These are phyloP conservation scores for Syzygium aqueum DNA, from an alignment of 345 rosid genomes.

Conservation along the genomic window DNA sequence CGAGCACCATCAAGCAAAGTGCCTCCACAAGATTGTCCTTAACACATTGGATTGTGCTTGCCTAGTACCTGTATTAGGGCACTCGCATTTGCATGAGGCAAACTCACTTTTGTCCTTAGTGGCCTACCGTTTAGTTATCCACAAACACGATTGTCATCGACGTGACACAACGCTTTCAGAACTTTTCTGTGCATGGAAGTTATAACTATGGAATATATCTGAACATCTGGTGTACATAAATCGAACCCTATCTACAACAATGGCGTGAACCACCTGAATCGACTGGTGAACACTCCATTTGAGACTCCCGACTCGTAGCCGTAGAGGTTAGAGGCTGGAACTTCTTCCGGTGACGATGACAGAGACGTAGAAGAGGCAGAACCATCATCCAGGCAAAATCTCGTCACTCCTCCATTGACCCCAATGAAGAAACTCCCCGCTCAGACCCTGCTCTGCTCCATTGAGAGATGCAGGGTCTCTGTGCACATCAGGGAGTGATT, in stretches of 20 bases:
- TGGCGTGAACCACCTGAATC: constrained; percentile 12
- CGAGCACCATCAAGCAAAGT: no score
- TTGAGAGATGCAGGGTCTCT: constrained; percentile 38
- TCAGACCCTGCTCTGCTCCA: constrained; percentile 61
- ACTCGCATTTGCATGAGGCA: not conserved
- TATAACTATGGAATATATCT: not conserved
- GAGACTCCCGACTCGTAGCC: constrained; percentile 70
- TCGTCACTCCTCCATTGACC: constrained; percentile 51
- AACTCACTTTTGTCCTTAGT: not conserved
- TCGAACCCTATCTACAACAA: constrained; percentile 65
- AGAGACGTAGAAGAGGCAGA: not conserved
- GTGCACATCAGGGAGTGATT: constrained; percentile 39
- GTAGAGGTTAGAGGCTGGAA: constrained; percentile 34
- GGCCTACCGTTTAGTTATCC: not conserved
- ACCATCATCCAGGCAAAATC: not conserved
- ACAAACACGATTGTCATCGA: not conserved
- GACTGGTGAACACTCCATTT: constrained; percentile 36
- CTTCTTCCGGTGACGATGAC: constrained; percentile 30
- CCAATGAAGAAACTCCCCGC: constrained; percentile 83
- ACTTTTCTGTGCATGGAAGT: not conserved
- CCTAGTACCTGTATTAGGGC: not conserved
- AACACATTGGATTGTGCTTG: not conserved
- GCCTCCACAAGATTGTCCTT: not conserved
- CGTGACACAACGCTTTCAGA: not conserved
- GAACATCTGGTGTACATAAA: constrained; percentile 50